Conservation (phyloP, 305 asterid genomes). For the Solanum hybrid region DNA sequence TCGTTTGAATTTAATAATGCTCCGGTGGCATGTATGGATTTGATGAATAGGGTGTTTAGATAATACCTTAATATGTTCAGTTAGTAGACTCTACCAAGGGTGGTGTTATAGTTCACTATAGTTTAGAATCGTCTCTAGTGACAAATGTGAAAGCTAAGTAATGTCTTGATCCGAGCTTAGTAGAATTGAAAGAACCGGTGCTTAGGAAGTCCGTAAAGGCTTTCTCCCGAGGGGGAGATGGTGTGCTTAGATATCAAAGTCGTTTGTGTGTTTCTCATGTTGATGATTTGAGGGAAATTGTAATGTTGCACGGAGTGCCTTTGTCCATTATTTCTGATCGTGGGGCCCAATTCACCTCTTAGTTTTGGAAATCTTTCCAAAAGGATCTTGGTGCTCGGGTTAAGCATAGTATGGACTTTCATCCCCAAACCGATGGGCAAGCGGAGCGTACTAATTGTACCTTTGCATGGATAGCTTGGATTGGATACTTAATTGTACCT, state of each 20-base stretch:
- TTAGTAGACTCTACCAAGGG: not conserved
- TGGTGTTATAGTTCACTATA: not conserved
- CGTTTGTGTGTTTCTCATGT: not conserved
- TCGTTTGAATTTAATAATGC: not conserved
- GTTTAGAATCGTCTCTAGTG: not conserved
- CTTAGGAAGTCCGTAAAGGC: not conserved
- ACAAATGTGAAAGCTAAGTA: not conserved
- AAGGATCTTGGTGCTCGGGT: not conserved
- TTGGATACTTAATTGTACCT: not conserved
- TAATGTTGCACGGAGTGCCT: not conserved
- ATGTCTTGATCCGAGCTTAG: not conserved
- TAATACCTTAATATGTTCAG: not conserved
- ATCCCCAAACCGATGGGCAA: not conserved
- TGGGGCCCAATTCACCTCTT: not conserved
- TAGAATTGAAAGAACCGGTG: not conserved
- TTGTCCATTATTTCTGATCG: not conserved
- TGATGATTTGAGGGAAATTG: not conserved
- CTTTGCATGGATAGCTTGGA: not conserved
- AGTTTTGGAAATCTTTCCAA: not conserved
- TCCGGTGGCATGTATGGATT: not conserved
- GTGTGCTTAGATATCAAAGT: not conserved
- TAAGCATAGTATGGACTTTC: not conserved
- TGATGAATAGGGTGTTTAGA: not conserved
- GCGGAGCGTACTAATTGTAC: not conserved
- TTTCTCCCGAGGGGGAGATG: not conserved